These are phyloP conservation scores for Trametes punicea DNA, from an alignment of 768 basidiomycete genomes.

Conservation along the genomic window DNA sequence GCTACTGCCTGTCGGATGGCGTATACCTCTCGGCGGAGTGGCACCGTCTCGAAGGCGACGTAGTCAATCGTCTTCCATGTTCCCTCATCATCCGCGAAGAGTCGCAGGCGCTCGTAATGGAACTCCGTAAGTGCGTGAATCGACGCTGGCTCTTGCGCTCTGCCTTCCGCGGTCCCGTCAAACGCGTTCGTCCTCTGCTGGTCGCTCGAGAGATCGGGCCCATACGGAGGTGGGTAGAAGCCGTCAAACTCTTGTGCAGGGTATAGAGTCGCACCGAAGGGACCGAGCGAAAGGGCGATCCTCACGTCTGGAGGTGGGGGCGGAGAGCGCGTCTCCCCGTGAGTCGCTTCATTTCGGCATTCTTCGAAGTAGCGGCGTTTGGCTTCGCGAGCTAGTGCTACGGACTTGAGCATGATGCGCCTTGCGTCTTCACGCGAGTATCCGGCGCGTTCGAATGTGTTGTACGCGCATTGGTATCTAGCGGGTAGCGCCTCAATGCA, in stretches of 20 bases:
- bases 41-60: constrained; percentile 78
- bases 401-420: constrained; percentile 50
- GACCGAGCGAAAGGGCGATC: constrained; percentile 70
- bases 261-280: constrained; percentile 63
- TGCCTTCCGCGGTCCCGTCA: constrained; percentile 24
- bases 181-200: constrained; percentile 39
- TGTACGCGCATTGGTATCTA: constrained; percentile 66
- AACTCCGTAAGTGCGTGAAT: constrained; percentile 55
- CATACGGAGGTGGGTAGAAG: constrained; percentile 72
- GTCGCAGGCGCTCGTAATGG: constrained; percentile 57
- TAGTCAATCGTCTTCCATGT: constrained; percentile 58
- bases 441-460: constrained; percentile 51
- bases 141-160: constrained; percentile 35
- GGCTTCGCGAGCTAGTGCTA: constrained; percentile 50
- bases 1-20: constrained; percentile 64
- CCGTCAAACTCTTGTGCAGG: constrained; percentile 75
- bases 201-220: constrained; percentile 46
- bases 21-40: constrained; percentile 58
- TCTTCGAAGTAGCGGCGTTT: constrained; percentile 33
- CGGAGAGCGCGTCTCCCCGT: constrained; percentile 8
- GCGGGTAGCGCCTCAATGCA: not conserved
- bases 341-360: not conserved
- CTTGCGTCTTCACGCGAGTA: constrained; percentile 42
- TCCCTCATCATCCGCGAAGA: constrained; percentile 46
- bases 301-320: constrained; percentile 27